A percentile compares a stretch with the other conserved stretches of the same genome.
These are phyloP conservation scores for Microbotryum scabiosae DNA, from an alignment of 1,284 basidiomycete genomes.

Conservation along the genomic window DNA sequence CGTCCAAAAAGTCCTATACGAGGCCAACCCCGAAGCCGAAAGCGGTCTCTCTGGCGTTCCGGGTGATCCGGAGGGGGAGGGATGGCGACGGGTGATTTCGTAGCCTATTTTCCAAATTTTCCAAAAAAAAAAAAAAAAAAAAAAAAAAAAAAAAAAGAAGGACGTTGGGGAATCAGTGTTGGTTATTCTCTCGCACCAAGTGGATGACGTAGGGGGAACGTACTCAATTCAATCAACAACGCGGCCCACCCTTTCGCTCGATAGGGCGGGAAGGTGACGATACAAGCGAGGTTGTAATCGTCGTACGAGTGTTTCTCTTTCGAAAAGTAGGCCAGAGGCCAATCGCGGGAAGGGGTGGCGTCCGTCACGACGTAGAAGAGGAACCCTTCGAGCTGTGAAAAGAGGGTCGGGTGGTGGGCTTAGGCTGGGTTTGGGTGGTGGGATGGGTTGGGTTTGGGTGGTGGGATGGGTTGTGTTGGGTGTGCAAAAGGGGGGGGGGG, in stretches of 20 bases:
- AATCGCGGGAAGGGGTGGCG: constrained; percentile 64
- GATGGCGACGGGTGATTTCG: constrained; percentile 69
- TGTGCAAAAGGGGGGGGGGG: too few species aligned
- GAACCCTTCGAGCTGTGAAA: constrained; percentile 41
- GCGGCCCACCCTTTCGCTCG: constrained; percentile 86
- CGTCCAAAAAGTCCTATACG: constrained; percentile 88
- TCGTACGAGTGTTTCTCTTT: constrained; percentile 96
- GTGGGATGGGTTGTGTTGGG: too few species aligned
- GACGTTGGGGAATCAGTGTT: too few species aligned
- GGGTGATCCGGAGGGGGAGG: constrained; percentile 46
- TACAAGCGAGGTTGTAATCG: constrained; percentile 95
- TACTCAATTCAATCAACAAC: constrained; percentile 96
- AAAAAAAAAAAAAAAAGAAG: too few species aligned
- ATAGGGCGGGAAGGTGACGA: constrained; percentile 88
- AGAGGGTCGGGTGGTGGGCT: not conserved
- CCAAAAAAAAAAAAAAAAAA: too few species aligned
- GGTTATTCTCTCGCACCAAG: too few species aligned
- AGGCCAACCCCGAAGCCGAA: constrained; percentile 81
- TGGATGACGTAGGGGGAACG: constrained; percentile 37
- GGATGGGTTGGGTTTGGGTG: too few species aligned
- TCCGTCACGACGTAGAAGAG: constrained; percentile 91
- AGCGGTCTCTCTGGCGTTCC: constrained; percentile 93
- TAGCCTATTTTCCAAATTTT: too few species aligned
- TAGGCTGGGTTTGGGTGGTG: too few species aligned
- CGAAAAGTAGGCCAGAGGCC: constrained; percentile 89